These are phyloP conservation scores for Emmonsia crescens DNA, from an alignment of 2,329 filamentous ascomycete genomes.

Conservation along the genomic window DNA sequence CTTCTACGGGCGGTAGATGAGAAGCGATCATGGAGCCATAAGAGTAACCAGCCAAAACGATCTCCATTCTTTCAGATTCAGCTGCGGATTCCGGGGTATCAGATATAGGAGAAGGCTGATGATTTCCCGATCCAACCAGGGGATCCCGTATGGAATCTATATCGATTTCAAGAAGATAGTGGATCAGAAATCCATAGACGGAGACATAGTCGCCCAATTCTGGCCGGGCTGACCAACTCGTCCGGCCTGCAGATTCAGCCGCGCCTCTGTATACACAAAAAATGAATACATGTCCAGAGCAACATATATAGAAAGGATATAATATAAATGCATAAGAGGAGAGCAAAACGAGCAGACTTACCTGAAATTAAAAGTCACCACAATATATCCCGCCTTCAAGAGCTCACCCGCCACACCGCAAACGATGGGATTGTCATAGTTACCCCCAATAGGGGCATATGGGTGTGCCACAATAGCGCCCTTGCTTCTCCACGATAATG, in stretches of 20 bases:
- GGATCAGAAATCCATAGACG: constrained; percentile 65
- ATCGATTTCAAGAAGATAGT: constrained; percentile 56
- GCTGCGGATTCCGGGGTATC: neutral
- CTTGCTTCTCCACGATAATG: constrained; percentile 26
- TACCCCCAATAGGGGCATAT: constrained; percentile 78
- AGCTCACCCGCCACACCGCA: constrained; percentile 53
- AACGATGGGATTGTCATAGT: constrained; percentile 72
- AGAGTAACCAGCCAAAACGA: constrained; percentile 71
- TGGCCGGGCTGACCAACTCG: constrained; percentile 75
- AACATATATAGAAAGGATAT: neutral
- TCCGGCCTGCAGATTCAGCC: constrained; percentile 59
- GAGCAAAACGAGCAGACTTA: constrained; percentile 25
- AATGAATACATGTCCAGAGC: neutral
- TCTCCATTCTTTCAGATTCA: constrained; percentile 14
- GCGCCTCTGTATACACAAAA: constrained; percentile 59
- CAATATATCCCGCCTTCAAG: constrained; percentile 59
- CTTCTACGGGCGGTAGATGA: constrained; percentile 50
- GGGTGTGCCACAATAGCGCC: constrained; percentile 73
- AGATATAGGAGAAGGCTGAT: neutral
- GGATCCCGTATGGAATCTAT: neutral
- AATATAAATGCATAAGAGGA: neutral
- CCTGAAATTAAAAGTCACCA: constrained; percentile 90
- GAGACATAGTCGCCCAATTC: constrained; percentile 76
- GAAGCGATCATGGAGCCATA: constrained; percentile 78
- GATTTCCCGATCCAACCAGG: neutral